Evolutionary conservation across 331 rosid genomes (phyloP).

Genomic region (Malus hybrid): DNA sequence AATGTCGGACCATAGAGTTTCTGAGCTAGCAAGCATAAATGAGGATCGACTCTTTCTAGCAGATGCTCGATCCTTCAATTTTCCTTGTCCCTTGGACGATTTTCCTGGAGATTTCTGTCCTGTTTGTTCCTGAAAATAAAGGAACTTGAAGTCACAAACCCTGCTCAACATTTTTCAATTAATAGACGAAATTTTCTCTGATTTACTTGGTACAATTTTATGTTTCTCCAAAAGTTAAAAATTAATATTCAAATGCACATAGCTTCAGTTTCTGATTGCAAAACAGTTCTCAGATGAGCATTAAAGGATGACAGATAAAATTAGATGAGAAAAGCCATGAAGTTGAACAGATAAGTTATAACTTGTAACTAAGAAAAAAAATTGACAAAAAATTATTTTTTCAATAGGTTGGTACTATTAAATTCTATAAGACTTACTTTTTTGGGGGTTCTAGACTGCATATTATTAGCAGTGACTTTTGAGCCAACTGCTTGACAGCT

Average conservation of each 20-base stretch:
- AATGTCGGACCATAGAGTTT: slow-evolving; percentile 77
- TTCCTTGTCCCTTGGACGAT: slow-evolving; percentile 60
- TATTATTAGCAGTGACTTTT: slow-evolving; percentile 35
- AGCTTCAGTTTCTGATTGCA: neutral
- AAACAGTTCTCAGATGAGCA: neutral
- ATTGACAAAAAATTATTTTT: neutral
- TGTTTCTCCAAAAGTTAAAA: neutral
- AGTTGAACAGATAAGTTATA: neutral
- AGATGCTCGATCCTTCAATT: slow-evolving; percentile 68
- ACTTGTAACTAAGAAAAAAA: no score
- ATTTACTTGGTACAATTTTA: neutral
- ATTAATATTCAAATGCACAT: neutral
- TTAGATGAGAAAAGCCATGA: neutral
- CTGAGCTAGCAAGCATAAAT: slow-evolving; percentile 63
- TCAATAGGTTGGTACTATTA: neutral
- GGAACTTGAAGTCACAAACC: neutral
- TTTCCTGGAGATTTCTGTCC: slow-evolving; percentile 62
- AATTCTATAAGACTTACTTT: slow-evolving; percentile 33
- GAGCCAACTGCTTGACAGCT: slow-evolving; percentile 56
- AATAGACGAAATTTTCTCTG: neutral
- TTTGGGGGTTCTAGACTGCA: slow-evolving; percentile 47
- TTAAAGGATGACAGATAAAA: slow-evolving; percentile 1
- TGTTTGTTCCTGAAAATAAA: slow-evolving; percentile 57
- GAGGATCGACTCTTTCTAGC: slow-evolving; percentile 51
- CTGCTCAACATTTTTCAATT: neutral